A percentile compares a stretch with the other conserved stretches of the same genome.
phyloP scores from a whole-genome alignment of 768 basidiomycete genomes.

The Mycena rosella region DNA sequence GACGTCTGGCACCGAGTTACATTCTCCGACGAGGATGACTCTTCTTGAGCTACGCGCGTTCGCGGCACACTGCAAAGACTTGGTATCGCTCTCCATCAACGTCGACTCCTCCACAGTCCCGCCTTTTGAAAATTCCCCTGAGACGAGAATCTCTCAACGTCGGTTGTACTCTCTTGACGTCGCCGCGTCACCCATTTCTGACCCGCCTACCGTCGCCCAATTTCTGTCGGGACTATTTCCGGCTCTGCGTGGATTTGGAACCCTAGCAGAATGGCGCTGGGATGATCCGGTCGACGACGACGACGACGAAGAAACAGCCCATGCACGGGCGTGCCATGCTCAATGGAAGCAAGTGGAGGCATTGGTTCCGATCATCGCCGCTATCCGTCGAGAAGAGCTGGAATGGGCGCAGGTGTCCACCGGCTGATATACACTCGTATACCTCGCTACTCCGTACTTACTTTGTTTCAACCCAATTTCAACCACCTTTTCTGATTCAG shows the following conservation, averaged over 20 bases:
- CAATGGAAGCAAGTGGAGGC: conserved; percentile 3
- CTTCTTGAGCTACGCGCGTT: neutral
- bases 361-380: neutral
- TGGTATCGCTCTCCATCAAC: neutral
- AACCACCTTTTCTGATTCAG: no score
- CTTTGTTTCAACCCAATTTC: no score
- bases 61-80: neutral
- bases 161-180: neutral
- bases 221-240: conserved; percentile 1
- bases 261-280: neutral
- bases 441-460: no score
- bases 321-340: neutral
- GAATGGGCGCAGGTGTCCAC: neutral
- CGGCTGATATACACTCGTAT: no score
- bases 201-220: conserved; percentile 5
- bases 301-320: neutral
- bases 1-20: neutral
- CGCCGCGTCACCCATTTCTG: neutral
- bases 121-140: conserved; percentile 7
- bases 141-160: neutral
- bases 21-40: neutral
- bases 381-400: neutral
- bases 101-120: conserved; percentile 13
- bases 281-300: neutral
- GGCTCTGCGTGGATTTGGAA: neutral